phyloP scores from a whole-genome alignment of 176 grass and related monocot genomes.

The Otatea glauca region DNA sequence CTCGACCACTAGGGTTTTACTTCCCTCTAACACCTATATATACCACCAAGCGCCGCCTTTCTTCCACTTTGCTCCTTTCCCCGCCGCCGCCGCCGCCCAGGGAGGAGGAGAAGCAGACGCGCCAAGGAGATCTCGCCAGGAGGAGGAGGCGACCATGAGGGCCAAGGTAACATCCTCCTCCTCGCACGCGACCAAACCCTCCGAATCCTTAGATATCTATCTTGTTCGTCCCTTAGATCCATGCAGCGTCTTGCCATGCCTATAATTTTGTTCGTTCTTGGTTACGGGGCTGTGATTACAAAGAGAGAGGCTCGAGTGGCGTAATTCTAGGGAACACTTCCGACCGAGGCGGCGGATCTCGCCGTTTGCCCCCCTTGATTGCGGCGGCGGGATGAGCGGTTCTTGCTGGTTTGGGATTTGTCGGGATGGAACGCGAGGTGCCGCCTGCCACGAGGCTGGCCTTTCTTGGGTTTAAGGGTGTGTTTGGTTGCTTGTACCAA shows the following conservation, averaged over 20 bases:
- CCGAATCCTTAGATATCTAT: background rate
- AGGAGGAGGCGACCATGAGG: slow-evolving; percentile 59
- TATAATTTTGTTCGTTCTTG: slow-evolving; percentile 8
- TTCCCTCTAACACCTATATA: slow-evolving; percentile 21
- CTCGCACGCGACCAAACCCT: too few species aligned
- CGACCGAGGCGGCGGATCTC: slow-evolving; percentile 28
- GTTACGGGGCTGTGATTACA: slow-evolving; percentile 48
- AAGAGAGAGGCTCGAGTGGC: slow-evolving; percentile 62
- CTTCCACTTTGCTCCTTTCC: background rate
- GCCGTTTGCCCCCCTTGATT: background rate
- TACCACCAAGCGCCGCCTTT: background rate
- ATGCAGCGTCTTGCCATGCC: background rate
- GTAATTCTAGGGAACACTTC: background rate
- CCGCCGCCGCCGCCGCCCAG: background rate
- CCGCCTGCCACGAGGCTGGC: slow-evolving; percentile 9
- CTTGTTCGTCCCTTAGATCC: background rate
- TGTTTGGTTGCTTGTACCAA: too few species aligned
- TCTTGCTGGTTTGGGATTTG: background rate
- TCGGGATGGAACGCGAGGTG: slow-evolving; percentile 32
- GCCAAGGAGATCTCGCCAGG: slow-evolving; percentile 25
- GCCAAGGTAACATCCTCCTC: slow-evolving; percentile 54
- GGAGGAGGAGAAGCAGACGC: slow-evolving; percentile 7
- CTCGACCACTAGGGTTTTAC: slow-evolving; percentile 45
- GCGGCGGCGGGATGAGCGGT: background rate
- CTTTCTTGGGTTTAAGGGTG: background rate